Evolutionary conservation across 2,329 filamentous ascomycete genomes (phyloP), one percentile per base, ranked within the genome.

Genomic region (Pseudogymnoascus destructans): DNA sequence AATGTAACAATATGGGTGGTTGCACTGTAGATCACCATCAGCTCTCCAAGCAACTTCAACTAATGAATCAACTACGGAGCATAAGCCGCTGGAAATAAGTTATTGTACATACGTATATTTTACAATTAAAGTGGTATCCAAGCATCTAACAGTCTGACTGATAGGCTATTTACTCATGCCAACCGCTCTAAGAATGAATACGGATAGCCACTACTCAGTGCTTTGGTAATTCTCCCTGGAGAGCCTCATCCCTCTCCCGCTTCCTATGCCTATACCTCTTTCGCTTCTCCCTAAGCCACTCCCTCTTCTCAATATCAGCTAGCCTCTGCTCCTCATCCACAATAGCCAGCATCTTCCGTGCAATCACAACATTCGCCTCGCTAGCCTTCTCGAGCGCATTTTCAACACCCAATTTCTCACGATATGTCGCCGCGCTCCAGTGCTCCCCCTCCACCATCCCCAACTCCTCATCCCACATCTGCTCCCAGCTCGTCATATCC

Each of bases 301-400:
- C 57, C 72, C 58, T 69, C 61, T 61, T 66, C 59, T 67, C 66
- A 27, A 59, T 17, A 33, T 72, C 66, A 63, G 70, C 73, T 58
- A 78, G 59, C 60, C 67, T 68, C 58, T 65, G 73, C 69, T 81
- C 78, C 63, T 71, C 60, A 58, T 77, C 73, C 23, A 79, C 70
- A 60, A 79, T 73, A 27, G 60, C 66, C 62, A 73, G 68, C 73
- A 79, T 76, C 65, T 66, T 72, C 49, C 63, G 65, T 4, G 69
- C 71, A 61, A 72, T 67, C 11, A 57, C 60, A 35, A 46, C 55
- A 30, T 56, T 59, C 61, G 55, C 61, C 15, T 55, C 64, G 59
- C 70, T 69, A 61, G 68, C 70, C 60, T 61, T 61, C 30, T 65
- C 61, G 4, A 38, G 10, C 13, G 42, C 35, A 11, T 55, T 33